Evolutionary conservation across 148 eudicot species (phyloP).

Genomic region (Rhododendron ovatum): DNA sequence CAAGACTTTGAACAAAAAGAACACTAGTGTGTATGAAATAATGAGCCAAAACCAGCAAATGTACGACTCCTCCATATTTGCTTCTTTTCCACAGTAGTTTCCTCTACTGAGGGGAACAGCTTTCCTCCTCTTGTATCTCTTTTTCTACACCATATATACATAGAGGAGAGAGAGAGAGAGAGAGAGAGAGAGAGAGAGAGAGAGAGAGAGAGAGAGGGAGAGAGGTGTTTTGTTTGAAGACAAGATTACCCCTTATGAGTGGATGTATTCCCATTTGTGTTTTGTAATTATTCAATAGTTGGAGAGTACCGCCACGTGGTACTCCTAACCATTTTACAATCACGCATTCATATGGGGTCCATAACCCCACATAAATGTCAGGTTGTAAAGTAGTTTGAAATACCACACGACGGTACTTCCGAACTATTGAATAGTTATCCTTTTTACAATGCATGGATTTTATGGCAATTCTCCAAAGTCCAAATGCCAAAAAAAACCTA

Average conservation of each 20-base stretch:
- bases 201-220: not conserved
- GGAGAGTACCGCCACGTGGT: too few species aligned
- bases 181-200: not conserved
- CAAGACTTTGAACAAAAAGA: slow-evolving; percentile 34
- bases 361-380: too few species aligned
- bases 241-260: not conserved
- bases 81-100: not conserved
- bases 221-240: not conserved
- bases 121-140: not conserved
- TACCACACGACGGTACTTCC: too few species aligned
- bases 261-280: not conserved
- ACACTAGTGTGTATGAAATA: slow-evolving; percentile 13
- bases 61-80: slow-evolving; percentile 2
- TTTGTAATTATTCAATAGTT: not conserved
- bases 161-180: too few species aligned
- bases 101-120: not conserved
- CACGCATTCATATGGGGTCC: too few species aligned
- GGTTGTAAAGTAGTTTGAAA: too few species aligned
- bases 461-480: not conserved
- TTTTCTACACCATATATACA: not conserved
- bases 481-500: not conserved
- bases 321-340: too few species aligned
- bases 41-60: slow-evolving; percentile 5
- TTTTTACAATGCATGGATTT: not conserved
- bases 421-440: too few species aligned